phyloP scores from a whole-genome alignment of 805 yeast genomes.

The Wickerhamiella kurtzmanii region DNA sequence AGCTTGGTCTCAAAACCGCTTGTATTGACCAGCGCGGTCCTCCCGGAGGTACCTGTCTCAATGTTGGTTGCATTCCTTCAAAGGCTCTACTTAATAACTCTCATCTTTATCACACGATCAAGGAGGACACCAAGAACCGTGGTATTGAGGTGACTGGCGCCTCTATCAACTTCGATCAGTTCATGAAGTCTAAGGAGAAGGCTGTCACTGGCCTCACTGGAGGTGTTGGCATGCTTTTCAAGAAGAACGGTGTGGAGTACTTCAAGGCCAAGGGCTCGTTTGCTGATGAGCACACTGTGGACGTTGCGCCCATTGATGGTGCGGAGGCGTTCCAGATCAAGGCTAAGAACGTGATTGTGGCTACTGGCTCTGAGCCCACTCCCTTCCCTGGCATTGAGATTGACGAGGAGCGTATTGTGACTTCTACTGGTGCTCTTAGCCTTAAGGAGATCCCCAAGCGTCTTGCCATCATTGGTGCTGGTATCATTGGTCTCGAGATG shows the following conservation, averaged over 20 bases:
- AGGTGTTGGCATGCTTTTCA: slow-evolving; percentile 89
- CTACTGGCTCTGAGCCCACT: slow-evolving; percentile 96
- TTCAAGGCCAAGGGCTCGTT: slow-evolving; percentile 89
- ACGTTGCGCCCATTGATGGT: slow-evolving; percentile 80
- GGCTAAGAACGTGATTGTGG: slow-evolving; percentile 83
- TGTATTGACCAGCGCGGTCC: slow-evolving; percentile 95
- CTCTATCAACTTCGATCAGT: slow-evolving; percentile 54
- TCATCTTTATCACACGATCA: slow-evolving; percentile 77
- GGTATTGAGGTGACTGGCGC: slow-evolving; percentile 81
- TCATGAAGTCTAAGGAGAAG: slow-evolving; percentile 85
- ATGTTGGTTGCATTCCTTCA: slow-evolving; percentile 98
- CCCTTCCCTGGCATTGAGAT: slow-evolving; percentile 97
- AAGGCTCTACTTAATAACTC: slow-evolving; percentile 92
- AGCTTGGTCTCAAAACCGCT: slow-evolving; percentile 84
- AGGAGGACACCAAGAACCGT: slow-evolving; percentile 69
- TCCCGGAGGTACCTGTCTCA: slow-evolving; percentile 96
- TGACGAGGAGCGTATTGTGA: slow-evolving; percentile 93
- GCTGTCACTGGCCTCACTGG: slow-evolving; percentile 81
- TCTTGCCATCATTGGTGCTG: slow-evolving; percentile 93
- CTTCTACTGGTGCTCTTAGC: slow-evolving; percentile 84
- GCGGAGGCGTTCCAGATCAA: slow-evolving; percentile 55
- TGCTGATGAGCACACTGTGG: slow-evolving; percentile 60
- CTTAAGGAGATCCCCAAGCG: slow-evolving; percentile 85
- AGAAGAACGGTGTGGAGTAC: slow-evolving; percentile 89
- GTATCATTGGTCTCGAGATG: slow-evolving; percentile 98